These are phyloP conservation scores for Sarocladiaceae sp. DNA, from an alignment of 2,329 filamentous ascomycete genomes.

Conservation along the genomic window DNA sequence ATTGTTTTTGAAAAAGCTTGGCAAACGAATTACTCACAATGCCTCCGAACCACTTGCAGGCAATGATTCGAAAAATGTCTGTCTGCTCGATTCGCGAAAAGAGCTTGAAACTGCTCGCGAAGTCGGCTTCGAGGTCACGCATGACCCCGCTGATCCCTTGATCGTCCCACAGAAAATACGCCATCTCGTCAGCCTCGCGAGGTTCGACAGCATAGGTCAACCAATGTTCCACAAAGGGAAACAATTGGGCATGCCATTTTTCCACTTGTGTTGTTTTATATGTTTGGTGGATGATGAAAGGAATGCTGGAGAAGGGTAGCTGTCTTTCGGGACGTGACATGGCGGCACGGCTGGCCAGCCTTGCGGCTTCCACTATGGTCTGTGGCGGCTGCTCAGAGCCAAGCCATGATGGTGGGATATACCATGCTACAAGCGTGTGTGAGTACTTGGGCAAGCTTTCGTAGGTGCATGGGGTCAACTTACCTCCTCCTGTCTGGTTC, in stretches of 20 bases:
- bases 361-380: constrained; percentile 18
- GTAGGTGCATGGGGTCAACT: background rate
- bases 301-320: constrained; percentile 19
- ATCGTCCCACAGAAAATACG: constrained; percentile 21
- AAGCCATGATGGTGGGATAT: constrained; percentile 18
- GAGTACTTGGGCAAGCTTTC: too few species aligned
- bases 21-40: constrained; percentile 16
- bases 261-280: constrained; percentile 15
- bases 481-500: constrained; percentile 17
- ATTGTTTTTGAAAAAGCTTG: background rate
- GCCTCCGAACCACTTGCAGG: constrained; percentile 19
- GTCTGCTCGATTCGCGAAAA: constrained; percentile 18
- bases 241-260: constrained; percentile 15
- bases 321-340: constrained; percentile 12
- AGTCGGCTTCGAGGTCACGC: constrained; percentile 14
- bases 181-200: constrained; percentile 15
- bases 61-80: constrained; percentile 20
- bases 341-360: constrained; percentile 16
- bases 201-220: constrained; percentile 13
- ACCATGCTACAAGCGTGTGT: too few species aligned
- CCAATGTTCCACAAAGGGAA: constrained; percentile 19
- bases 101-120: constrained; percentile 14
- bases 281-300: constrained; percentile 20
- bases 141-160: constrained; percentile 17
- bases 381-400: constrained; percentile 12